Conservation (phyloP, 768 basidiomycete species). For the Trametes punicea region DNA sequence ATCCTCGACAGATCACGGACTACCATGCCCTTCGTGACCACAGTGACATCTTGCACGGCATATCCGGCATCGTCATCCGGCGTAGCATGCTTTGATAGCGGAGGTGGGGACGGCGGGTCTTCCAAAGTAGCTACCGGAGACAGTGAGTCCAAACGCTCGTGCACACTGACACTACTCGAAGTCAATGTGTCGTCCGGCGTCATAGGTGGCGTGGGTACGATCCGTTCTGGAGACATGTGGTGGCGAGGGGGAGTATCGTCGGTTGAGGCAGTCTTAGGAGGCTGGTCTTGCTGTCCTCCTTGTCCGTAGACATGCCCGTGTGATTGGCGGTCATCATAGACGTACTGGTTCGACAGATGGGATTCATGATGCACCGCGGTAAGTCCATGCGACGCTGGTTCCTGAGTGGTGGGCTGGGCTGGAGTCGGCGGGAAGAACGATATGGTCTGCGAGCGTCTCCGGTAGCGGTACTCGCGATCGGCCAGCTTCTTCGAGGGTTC, state of each 20-base stretch:
- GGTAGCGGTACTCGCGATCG: conserved; percentile 23
- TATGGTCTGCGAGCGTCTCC: conserved; percentile 32
- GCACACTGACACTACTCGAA: conserved; percentile 21
- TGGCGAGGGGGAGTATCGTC: conserved; percentile 11
- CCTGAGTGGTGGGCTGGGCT: conserved; percentile 1
- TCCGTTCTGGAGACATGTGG: conserved; percentile 9
- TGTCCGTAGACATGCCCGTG: conserved; percentile 24
- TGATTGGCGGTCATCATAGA: conserved; percentile 29
- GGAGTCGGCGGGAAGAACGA: conserved; percentile 21
- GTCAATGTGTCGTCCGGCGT: conserved; percentile 30
- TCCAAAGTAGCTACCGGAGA: conserved; percentile 13
- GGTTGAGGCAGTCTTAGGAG: not conserved
- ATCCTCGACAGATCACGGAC: conserved; percentile 12
- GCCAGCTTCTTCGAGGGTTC: conserved; percentile 9
- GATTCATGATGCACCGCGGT: not conserved
- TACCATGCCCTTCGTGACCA: not conserved
- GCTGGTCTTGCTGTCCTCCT: not conserved
- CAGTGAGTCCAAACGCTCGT: conserved; percentile 15
- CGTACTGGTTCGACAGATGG: conserved; percentile 22
- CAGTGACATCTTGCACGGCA: conserved; percentile 4
- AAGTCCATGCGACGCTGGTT: conserved; percentile 1
- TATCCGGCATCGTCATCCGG: conserved; percentile 13
- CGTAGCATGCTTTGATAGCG: conserved; percentile 4
- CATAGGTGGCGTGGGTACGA: conserved; percentile 27
- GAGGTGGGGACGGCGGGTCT: conserved; percentile 13